Evolutionary conservation across 202 grass and related monocot genomes (phyloP), one percentile per base, ranked within the genome.

Genomic region (Hordeum pubiflorum): DNA sequence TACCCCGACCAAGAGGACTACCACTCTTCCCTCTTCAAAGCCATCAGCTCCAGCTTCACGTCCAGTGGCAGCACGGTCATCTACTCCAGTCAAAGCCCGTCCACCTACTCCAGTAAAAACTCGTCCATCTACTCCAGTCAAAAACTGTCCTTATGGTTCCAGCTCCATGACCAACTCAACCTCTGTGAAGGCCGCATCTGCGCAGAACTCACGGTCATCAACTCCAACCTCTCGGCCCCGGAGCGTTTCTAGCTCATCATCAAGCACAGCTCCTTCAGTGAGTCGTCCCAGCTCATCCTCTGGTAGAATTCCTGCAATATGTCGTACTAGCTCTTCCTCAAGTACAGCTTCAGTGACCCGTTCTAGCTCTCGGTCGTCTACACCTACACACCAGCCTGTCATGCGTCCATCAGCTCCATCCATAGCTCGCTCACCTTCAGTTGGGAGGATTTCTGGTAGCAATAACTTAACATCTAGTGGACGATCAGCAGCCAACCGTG

Each of bases 321-420:
- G 13, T 18, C 85, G 87, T 74, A 87, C 87, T 58, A 73, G 79
- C 54, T 89, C 89, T 75, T 87, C 73, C 23, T 88, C 88, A 76
- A 87, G 59, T 79, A 70, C 77, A 63, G 67, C 89, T 74, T 69
- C 86, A 86, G 33, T 59, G 63, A 80, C 84, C 64, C 89, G 80
- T 71, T 85, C 90, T 39, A 83, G 72, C 81, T 93, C 96, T 76
- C 63, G 90, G 46, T 90, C 97, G 66, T 93, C 97, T 63, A 93
- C 92, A 10, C 90, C 90, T 55, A 93, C 85, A 7, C 90, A 84
- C 12, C 90, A 89, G 38, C 78, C 82, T 86, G 29, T 69, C 78
- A 77, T 54, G 33, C 86, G 74, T 82, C 73, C 86, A 76, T 79
- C 87, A 64, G 36, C 82, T 54, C 61, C 81, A 58, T 72, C 87